Evolutionary conservation across 257 asterid genomes (phyloP), one percentile per base, ranked within the genome.

Genomic region (Eucommia ulmoides): DNA sequence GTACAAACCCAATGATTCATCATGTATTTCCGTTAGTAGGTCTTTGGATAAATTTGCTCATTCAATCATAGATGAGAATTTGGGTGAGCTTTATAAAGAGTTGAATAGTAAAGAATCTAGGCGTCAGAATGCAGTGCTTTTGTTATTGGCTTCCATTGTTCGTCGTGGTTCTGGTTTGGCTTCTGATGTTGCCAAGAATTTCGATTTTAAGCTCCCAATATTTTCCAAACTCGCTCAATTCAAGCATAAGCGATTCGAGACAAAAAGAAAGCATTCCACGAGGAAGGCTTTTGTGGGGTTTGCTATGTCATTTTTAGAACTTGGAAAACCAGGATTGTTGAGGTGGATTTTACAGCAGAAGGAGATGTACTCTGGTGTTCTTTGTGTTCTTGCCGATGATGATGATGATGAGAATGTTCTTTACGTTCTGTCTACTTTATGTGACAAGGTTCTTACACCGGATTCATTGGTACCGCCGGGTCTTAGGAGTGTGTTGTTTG

Each of bases 401-500:
- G 97, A 88, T 62, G 95, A 78, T 18, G 95, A 80, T 33, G 91
- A 80, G 66, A 80, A 82, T 19, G 73, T 71, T 46, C 70, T 68
- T 41, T 59, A 71, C 64, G 65, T 82, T 52, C 64, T 89, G 26
- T 64, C 78, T 8, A 64, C 70, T 35, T 66, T 89, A 59, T 67
- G 79, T 1, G 89, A 84, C 51, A 75, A 65, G 56, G 83, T 89
- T 58, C 94, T 89, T 19, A 81, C 73, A 48, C 76, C 73, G 0
- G 93, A 78, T 49, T 89, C 97, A 4, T 60, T 74, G 44, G 85
- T 89, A 65, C 85, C 94, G 19, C 83, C 93, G 1, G 79, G 79
- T 42, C 82, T 76, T 19, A 80, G 96, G 61, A 89, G 97, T 69
- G 96, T 84, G 68, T 68, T 89, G 71, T 89, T 88, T 49, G 97